phyloP scores from a whole-genome alignment of 352 stramenopile genomes.

The Saprolegnia diclina region DNA sequence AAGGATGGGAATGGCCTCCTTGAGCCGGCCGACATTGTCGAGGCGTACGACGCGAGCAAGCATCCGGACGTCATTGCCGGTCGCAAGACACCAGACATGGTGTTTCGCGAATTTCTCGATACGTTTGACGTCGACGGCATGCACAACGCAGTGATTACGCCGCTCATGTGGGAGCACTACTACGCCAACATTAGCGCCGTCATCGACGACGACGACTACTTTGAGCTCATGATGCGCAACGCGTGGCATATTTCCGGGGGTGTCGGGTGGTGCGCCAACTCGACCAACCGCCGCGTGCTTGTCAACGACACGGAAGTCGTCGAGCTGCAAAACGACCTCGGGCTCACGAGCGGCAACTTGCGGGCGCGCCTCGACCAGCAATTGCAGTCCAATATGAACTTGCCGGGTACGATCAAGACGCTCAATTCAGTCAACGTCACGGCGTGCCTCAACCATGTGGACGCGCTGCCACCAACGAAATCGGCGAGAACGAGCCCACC shows the following conservation, averaged over 20 bases:
- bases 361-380: slow-evolving; percentile 46
- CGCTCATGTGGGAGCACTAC: slow-evolving; percentile 70
- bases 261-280: slow-evolving; percentile 66
- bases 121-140: slow-evolving; percentile 73
- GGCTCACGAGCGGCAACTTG: slow-evolving; percentile 40
- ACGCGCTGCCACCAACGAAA: background rate
- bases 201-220: slow-evolving; percentile 88
- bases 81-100: slow-evolving; percentile 51
- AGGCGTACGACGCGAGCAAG: slow-evolving; percentile 71
- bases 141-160: slow-evolving; percentile 61
- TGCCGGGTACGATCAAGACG: slow-evolving; percentile 25
- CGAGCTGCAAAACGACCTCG: slow-evolving; percentile 64
- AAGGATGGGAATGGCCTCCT: slow-evolving; percentile 64
- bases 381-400: slow-evolving; percentile 28
- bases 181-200: slow-evolving; percentile 86
- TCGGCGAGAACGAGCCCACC: background rate
- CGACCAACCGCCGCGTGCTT: slow-evolving; percentile 65
- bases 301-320: slow-evolving; percentile 71
- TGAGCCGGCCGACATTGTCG: slow-evolving; percentile 72
- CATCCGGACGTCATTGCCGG: slow-evolving; percentile 81
- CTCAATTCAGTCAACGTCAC: slow-evolving; percentile 27
- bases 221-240: slow-evolving; percentile 89
- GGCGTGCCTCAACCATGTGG: slow-evolving; percentile 25
- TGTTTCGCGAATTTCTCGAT: slow-evolving; percentile 79
- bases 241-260: slow-evolving; percentile 83